These are phyloP conservation scores for Neurospora sp. DNA, from an alignment of 495 filamentous ascomycete genomes.

Conservation along the genomic window DNA sequence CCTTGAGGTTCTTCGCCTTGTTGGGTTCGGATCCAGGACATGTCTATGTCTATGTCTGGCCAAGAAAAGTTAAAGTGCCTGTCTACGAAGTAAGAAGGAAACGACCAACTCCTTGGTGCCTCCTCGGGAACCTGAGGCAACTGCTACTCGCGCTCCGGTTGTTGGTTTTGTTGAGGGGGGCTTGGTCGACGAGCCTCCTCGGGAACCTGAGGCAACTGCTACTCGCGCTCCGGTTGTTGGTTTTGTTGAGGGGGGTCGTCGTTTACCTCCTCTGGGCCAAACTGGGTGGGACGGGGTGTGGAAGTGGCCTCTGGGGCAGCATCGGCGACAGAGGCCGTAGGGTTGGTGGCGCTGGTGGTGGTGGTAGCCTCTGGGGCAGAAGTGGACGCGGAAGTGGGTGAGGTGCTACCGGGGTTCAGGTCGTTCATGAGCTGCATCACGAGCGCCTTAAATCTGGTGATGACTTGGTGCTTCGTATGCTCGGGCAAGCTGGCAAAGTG, in stretches of 20 bases:
- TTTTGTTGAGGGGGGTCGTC: neutral
- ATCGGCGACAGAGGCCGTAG: no score
- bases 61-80: no score
- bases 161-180: neutral
- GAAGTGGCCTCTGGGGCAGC: no score
- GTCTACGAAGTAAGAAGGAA: no score
- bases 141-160: neutral
- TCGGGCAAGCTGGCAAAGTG: neutral
- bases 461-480: neutral
- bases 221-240: neutral
- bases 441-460: neutral
- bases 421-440: neutral
- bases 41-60: no score
- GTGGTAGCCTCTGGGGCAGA: no score
- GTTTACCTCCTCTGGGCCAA: no score
- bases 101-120: neutral
- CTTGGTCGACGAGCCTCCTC: neutral
- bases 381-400: no score
- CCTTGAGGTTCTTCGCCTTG: no score
- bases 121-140: neutral
- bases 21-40: no score
- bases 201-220: neutral
- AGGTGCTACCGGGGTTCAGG: neutral
- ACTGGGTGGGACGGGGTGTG: no score
- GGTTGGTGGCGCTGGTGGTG: no score